Conservation (phyloP, 257 asterid species). For the Fraxinus americana region DNA sequence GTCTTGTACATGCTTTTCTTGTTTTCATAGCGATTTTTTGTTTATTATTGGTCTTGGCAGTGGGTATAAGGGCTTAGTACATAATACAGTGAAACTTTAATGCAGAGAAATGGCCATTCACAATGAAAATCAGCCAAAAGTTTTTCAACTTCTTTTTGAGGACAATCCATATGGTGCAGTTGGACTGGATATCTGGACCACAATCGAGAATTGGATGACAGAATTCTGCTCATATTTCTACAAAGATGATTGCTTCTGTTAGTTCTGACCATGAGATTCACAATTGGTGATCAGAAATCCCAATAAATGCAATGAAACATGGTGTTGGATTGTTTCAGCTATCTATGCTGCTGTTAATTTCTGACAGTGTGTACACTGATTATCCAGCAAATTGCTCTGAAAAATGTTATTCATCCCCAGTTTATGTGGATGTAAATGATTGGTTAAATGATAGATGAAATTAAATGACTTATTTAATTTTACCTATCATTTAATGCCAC, state of each 20-base stretch:
- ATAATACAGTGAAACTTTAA: conserved; percentile 1
- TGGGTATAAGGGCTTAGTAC: too few relatives aligned
- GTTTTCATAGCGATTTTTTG: too few relatives aligned
- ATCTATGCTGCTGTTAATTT: conserved; percentile 47
- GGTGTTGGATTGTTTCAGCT: conserved; percentile 56
- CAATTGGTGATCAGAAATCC: conserved; percentile 57
- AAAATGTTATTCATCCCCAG: too few relatives aligned
- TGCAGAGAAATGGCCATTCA: conserved; percentile 45
- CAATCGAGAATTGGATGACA: conserved; percentile 48
- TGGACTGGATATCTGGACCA: conserved; percentile 56
- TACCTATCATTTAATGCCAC: too few relatives aligned
- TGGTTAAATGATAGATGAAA: too few relatives aligned
- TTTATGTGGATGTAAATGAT: too few relatives aligned
- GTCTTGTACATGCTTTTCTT: too few relatives aligned
- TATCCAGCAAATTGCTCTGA: too few relatives aligned
- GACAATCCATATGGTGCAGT: conserved; percentile 57
- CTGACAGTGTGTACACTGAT: conserved; percentile 47
- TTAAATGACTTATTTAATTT: too few relatives aligned
- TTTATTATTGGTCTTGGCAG: too few relatives aligned
- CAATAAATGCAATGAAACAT: conserved; percentile 38
- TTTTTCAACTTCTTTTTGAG: conserved; percentile 44
- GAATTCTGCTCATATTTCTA: conserved; percentile 41
- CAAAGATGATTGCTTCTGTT: conserved; percentile 35
- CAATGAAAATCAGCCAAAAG: conserved; percentile 35
- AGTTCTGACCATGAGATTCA: conserved; percentile 43